Base-by-base conservation (phyloP, 257 asterid genomes). In the Cordia subcordata region DNA sequence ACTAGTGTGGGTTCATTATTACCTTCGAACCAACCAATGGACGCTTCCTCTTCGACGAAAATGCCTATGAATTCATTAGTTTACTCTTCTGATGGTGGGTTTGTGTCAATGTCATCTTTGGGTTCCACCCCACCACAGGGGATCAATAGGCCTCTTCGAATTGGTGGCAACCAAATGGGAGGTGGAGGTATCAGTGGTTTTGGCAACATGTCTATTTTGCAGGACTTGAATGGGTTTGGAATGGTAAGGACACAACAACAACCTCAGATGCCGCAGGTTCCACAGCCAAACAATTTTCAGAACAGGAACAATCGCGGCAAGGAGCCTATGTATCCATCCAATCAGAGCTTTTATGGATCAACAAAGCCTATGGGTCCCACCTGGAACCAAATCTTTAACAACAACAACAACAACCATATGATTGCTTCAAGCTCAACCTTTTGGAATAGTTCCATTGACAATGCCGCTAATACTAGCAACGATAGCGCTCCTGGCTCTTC, bases 381-480 rank as follows among this genome's bases (percentile, higher is more conserved):
- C n/a, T 80, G 91, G 91, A 71, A 77, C 9, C 76, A 72, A 27
- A 27, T 3, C 35, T 27, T 27, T 14, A 65, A 55, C 55, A 75
- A 67, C 27, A 69, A 68, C 60, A 59, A 56, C 63, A 60, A 63
- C 52, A 66, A 56, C 23, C 56, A 60, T 57, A 57, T 27, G 35
- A 6, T 45, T 1, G 18, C 47, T 20, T 44, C 66, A 21, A 69
- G 13, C 19, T 53, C 39, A 23, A 45, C 21, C 39, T 37, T 62
- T 56, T 75, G 80, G 74, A 70, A 52, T 57, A 69, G 66, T 38
- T 53, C 58, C 57, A 55, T 37, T 9, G 50, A 56, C 55, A 38
- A 61, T n/a, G 18, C 60, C 21, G 42, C 53, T 15, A 45, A 27
- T 6, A 27, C 35, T 6, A 27, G 35, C 6, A 27, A 27, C 6